Percentiles rank a stretch among this genome's conserved stretches.
phyloP scores from a whole-genome alignment of 306 rosid species.

The Castanopsis chinensis region DNA sequence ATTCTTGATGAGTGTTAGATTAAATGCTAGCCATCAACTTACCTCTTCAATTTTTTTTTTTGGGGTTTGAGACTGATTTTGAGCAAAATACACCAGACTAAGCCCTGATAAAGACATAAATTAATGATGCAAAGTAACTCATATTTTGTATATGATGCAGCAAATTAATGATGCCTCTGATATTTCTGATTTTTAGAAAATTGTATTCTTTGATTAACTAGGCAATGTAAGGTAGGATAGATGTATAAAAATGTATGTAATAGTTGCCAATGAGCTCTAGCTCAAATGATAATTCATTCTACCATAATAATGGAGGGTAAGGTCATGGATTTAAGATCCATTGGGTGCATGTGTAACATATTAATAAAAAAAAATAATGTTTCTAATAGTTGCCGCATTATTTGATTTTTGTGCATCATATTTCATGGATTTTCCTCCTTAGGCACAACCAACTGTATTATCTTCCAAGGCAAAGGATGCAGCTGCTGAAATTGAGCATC shows the following conservation, averaged over 20 bases:
- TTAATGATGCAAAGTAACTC: too few species aligned
- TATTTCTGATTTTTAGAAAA: not conserved
- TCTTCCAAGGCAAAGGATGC: conserved; percentile 83
- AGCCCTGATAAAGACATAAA: too few species aligned
- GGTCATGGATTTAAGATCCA: too few species aligned
- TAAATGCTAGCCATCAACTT: too few species aligned
- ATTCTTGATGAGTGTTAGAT: too few species aligned
- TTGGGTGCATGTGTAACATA: not conserved
- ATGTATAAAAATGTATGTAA: not conserved
- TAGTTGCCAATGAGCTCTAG: not conserved
- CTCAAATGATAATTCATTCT: too few species aligned
- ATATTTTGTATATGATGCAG: too few species aligned
- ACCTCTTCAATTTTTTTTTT: too few species aligned
- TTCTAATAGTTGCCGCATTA: not conserved
- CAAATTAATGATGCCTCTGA: not conserved
- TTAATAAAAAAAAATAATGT: not conserved
- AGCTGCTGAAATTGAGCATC: conserved; percentile 67
- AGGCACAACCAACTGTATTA: conserved; percentile 50
- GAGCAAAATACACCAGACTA: too few species aligned
- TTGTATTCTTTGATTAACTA: not conserved
- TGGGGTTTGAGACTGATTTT: too few species aligned
- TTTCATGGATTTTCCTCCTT: conserved; percentile 4
- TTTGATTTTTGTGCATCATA: conserved; percentile 23
- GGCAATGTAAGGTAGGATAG: not conserved
- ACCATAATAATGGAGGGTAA: too few species aligned